Percentiles rank a stretch among this genome's conserved stretches.
Conservation (phyloP, 345 rosid species). For the Kandelia obovata region DNA sequence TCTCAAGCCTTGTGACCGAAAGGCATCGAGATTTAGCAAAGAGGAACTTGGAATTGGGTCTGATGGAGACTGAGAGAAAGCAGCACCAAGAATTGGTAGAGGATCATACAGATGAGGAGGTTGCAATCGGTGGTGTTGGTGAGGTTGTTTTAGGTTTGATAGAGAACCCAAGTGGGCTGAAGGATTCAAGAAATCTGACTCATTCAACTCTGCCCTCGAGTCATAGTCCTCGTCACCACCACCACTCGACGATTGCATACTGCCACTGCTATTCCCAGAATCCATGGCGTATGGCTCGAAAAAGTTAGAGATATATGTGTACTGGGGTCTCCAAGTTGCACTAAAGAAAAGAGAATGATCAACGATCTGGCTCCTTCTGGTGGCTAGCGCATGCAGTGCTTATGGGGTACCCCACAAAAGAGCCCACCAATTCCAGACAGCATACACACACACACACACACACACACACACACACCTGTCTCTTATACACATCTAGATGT, state of each 20-base stretch:
- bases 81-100: conserved; percentile 29
- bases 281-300: conserved; percentile 41
- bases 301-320: conserved; percentile 5
- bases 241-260: conserved; percentile 70
- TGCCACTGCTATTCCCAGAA: conserved; percentile 66
- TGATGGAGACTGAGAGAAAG: conserved; percentile 34
- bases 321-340: conserved; percentile 16
- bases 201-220: conserved; percentile 38
- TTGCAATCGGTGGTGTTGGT: conserved; percentile 22
- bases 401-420: conserved; percentile 13
- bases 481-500: too few species aligned
- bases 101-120: conserved; percentile 31
- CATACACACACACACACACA: too few species aligned
- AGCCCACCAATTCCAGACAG: neutral
- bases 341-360: neutral
- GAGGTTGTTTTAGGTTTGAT: conserved; percentile 28
- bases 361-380: neutral
- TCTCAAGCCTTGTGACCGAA: conserved; percentile 23
- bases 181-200: conserved; percentile 34
- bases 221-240: conserved; percentile 56
- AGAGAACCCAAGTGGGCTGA: conserved; percentile 30
- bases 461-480: too few species aligned
- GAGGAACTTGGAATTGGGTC: conserved; percentile 27
- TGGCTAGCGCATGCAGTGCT: neutral
- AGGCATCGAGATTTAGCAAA: conserved; percentile 28